Base-by-base conservation (phyloP, 768 basidiomycete species). In the Mycena galopus region DNA sequence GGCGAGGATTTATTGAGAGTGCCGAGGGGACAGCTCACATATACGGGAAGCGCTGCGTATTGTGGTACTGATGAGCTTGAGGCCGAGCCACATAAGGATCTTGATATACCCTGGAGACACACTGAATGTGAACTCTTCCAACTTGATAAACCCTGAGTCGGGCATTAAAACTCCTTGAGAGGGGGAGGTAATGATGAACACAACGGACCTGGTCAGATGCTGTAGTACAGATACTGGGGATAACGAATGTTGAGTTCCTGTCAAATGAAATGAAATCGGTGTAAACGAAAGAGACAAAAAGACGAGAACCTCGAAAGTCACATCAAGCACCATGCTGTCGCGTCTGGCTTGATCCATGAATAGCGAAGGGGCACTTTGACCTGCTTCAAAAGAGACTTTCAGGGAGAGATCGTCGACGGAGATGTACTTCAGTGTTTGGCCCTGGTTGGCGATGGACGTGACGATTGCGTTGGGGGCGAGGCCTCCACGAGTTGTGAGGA, bases 401-500 rank as follows among this genome's bases (percentile, higher is more conserved):
- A 69, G 23, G 1, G 60, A 42, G 21, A 69, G 55, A 12, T 69
- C 68, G 53, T 62, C 68, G 37, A 63, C 25, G 27, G 14, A 14
- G n/a, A 69, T 29, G n/a, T 56, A 51, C 9, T 63, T 39, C 27
- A 57, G 39, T 7, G 68, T 33, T 12, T 63, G 60, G 4, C 68
- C 68, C 23, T 42, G 51, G 17, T 56, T 57, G 12, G 17, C 16
- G 51, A 69, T 29, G 9, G 53, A 44, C 39, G 63, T 9, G 7
- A 69, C 61, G 23, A 35, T 33, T 25, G 68, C 60, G 61, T 63
- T 55, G 12, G 60, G 53, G 3, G 68, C 60, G 53, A 69, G 68
- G 21, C 60, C 68, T 39, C 61, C 61, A 47, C 29, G n/a, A n/a
- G 61, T 69, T 21, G 68, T 69, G 51, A 69, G 68, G 16, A 69